These are phyloP conservation scores for Scutellaria galericulata DNA, from an alignment of 257 asterid genomes.

Conservation along the genomic window DNA sequence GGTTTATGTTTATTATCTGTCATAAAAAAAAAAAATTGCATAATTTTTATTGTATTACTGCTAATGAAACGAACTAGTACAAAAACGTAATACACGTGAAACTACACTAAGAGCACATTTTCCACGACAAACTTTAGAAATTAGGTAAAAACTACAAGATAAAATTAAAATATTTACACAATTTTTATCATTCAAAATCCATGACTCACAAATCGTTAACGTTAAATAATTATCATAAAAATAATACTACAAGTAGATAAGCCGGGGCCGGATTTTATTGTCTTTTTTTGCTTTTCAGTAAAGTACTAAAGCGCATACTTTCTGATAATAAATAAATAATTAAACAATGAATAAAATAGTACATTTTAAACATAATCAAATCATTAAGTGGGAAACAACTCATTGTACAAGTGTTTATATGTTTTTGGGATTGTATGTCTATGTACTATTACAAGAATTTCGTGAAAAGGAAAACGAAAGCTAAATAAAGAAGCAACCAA, in stretches of 20 bases:
- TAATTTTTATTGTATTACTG: not conserved
- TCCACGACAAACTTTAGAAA: slow-evolving; percentile 8
- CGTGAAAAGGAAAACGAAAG: not conserved
- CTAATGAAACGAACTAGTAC: not conserved
- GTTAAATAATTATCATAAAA: not conserved
- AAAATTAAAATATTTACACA: not conserved
- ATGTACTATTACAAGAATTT: too few relatives aligned
- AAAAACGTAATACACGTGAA: slow-evolving; percentile 22
- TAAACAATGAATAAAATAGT: not conserved
- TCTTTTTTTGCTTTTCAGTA: slow-evolving; percentile 18
- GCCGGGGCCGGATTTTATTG: slow-evolving; percentile 27
- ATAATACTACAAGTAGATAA: slow-evolving; percentile 30
- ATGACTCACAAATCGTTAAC: not conserved
- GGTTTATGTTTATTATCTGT: too few relatives aligned
- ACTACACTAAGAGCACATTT: not conserved
- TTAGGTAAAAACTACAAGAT: slow-evolving; percentile 11
- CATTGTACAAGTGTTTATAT: not conserved
- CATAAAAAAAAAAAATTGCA: too few relatives aligned
- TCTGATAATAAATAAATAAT: not conserved
- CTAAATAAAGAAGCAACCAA: too few relatives aligned
- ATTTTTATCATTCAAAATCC: not conserved
- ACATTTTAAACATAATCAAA: slow-evolving; percentile 19
- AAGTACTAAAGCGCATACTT: slow-evolving; percentile 4
- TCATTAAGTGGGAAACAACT: slow-evolving; percentile 30
- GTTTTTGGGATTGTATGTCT: too few relatives aligned